phyloP scores from a whole-genome alignment of 768 basidiomycete genomes.

The Termitomyces sp. region DNA sequence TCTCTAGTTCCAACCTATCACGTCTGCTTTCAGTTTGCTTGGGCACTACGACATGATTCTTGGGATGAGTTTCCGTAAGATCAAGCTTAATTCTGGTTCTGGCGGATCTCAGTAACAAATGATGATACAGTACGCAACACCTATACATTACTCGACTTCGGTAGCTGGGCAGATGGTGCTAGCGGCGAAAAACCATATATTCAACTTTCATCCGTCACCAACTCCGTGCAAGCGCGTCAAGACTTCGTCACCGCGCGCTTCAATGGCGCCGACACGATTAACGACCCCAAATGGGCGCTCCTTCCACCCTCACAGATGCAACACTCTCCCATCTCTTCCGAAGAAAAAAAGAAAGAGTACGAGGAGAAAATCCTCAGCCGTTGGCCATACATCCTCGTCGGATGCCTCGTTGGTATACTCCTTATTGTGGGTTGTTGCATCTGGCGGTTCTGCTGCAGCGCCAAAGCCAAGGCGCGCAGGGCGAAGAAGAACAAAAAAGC shows the following conservation, averaged over 20 bases:
- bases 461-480: constrained; percentile 15
- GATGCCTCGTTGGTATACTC: constrained; percentile 46
- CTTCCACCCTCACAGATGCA: constrained; percentile 54
- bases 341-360: constrained; percentile 62
- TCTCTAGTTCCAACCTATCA: constrained; percentile 74
- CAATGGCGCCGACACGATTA: constrained; percentile 51
- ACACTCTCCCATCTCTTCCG: constrained; percentile 56
- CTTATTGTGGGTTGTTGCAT: constrained; percentile 42
- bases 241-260: constrained; percentile 65
- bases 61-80: constrained; percentile 73
- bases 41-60: constrained; percentile 81
- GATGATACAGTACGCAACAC: constrained; percentile 60
- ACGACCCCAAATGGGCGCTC: constrained; percentile 48
- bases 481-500: constrained; percentile 15
- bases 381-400: constrained; percentile 69
- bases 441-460: constrained; percentile 56
- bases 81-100: neutral
- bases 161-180: constrained; percentile 52
- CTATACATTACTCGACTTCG: constrained; percentile 70
- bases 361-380: constrained; percentile 60
- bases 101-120: constrained; percentile 1
- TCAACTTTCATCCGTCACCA: constrained; percentile 60
- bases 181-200: constrained; percentile 56
- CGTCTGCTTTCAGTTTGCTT: constrained; percentile 69
- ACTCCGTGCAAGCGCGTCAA: constrained; percentile 43